Evolutionary conservation across 495 filamentous ascomycete species (phyloP).

Genomic region (Aspergillus panamensis): DNA sequence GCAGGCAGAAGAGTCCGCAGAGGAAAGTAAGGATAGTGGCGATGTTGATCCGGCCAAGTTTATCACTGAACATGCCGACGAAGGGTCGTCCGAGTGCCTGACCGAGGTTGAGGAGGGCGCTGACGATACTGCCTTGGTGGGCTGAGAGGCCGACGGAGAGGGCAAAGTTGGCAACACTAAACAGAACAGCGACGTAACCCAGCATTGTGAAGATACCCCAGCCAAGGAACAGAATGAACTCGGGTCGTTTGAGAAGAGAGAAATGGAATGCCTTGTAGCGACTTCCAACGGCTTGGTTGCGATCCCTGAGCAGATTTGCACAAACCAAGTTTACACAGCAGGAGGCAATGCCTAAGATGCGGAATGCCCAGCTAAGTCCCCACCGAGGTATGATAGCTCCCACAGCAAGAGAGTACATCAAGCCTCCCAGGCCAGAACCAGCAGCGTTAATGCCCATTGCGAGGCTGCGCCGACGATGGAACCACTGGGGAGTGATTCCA

Average conservation of each 20-base stretch:
- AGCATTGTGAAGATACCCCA: slow-evolving; percentile 72
- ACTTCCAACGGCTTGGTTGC: slow-evolving; percentile 65
- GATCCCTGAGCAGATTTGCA: slow-evolving; percentile 60
- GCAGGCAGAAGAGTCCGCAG: slow-evolving; percentile 62
- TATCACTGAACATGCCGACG: slow-evolving; percentile 72
- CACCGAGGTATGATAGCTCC: slow-evolving; percentile 56
- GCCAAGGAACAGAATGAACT: slow-evolving; percentile 61
- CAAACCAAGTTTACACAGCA: slow-evolving; percentile 61
- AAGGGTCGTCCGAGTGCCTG: slow-evolving; percentile 66
- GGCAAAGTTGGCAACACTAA: slow-evolving; percentile 72
- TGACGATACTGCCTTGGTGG: slow-evolving; percentile 65
- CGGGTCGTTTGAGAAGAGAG: slow-evolving; percentile 53
- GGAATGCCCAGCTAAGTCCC: slow-evolving; percentile 67
- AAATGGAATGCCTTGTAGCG: slow-evolving; percentile 61
- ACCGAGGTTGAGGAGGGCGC: slow-evolving; percentile 69
- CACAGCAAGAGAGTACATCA: slow-evolving; percentile 54
- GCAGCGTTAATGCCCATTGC: slow-evolving; percentile 70
- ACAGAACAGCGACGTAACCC: slow-evolving; percentile 72
- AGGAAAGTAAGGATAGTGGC: slow-evolving; percentile 61
- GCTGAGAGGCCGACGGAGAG: slow-evolving; percentile 61
- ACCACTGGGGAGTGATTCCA: slow-evolving; percentile 76
- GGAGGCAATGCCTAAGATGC: slow-evolving; percentile 65
- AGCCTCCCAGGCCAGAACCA: slow-evolving; percentile 72
- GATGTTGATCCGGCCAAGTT: slow-evolving; percentile 68
- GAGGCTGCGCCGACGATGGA: slow-evolving; percentile 61